Evolutionary conservation across 306 rosid genomes (phyloP).

Genomic region (Malus domestica): DNA sequence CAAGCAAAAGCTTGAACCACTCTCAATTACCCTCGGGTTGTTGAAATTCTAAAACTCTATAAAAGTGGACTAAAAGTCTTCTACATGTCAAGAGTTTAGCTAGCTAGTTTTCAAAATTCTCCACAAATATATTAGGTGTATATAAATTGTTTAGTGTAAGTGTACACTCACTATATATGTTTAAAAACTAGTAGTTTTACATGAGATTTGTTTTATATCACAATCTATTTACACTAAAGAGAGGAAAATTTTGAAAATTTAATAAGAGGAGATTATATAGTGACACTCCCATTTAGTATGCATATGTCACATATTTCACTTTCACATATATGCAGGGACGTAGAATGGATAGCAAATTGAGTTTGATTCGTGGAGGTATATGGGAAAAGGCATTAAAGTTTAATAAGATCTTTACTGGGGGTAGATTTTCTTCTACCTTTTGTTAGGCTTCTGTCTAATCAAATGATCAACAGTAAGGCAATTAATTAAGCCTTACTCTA

Average conservation of each 20-base stretch:
- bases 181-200: no score
- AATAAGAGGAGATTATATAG: neutral
- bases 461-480: slow-evolving; percentile 24
- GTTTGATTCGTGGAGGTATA: neutral
- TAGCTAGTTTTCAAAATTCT: neutral
- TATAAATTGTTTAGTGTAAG: neutral
- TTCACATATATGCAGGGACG: neutral
- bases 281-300: neutral
- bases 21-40: neutral
- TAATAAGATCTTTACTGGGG: neutral
- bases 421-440: neutral
- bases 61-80: neutral
- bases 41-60: neutral
- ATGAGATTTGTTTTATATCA: no score
- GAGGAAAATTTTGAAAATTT: neutral
- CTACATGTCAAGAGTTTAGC: neutral
- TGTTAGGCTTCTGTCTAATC: slow-evolving; percentile 27
- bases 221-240: neutral
- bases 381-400: neutral
- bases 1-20: neutral
- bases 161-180: neutral
- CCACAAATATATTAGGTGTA: neutral
- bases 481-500: neutral
- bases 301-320: neutral
- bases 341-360: neutral